A percentile compares a stretch with the other conserved stretches of the same genome.
Conservation (phyloP, 2,329 filamentous ascomycete genomes). For the Neodidymelliopsis sp. region DNA sequence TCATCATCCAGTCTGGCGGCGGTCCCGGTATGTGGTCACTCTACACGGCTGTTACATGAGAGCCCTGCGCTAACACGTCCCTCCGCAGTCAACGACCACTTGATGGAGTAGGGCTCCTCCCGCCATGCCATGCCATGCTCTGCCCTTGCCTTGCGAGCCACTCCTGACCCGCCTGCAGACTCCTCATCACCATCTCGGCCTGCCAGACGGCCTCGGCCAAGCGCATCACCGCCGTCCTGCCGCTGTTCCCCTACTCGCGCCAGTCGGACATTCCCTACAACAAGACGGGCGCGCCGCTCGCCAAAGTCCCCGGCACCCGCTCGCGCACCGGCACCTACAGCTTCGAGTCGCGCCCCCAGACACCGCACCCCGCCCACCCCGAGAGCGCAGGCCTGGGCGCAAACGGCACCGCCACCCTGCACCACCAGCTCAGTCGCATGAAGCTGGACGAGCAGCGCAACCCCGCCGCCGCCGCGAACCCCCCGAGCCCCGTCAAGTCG, state of each 20-base stretch:
- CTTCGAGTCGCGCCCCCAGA: constrained; percentile 90
- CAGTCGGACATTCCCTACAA: constrained; percentile 98
- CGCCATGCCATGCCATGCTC: no score
- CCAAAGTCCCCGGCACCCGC: constrained; percentile 63
- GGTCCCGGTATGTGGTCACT: constrained; percentile 61
- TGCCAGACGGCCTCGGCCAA: constrained; percentile 95
- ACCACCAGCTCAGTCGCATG: constrained; percentile 76
- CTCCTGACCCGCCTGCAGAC: constrained; percentile 48
- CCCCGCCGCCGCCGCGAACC: constrained; percentile 36
- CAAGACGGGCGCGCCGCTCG: constrained; percentile 88
- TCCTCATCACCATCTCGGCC: constrained; percentile 97
- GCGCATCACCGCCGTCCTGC: constrained; percentile 90
- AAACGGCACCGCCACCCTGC: constrained; percentile 71
- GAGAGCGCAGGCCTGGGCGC: constrained; percentile 67
- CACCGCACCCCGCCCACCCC: constrained; percentile 76
- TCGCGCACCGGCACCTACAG: constrained; percentile 68
- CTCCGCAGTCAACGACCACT: constrained; percentile 81
- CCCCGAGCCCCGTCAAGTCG: constrained; percentile 38
- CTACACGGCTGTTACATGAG: constrained; percentile 8
- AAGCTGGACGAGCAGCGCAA: constrained; percentile 64
- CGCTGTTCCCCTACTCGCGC: constrained; percentile 94
- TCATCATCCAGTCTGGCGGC: constrained; percentile 94
- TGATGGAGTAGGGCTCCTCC: constrained; percentile 72
- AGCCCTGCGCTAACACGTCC: constrained; percentile 25
- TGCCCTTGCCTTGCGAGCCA: constrained; percentile 27